Base-by-base conservation (phyloP, 441 rosid species). In the Euphorbia corollata region DNA sequence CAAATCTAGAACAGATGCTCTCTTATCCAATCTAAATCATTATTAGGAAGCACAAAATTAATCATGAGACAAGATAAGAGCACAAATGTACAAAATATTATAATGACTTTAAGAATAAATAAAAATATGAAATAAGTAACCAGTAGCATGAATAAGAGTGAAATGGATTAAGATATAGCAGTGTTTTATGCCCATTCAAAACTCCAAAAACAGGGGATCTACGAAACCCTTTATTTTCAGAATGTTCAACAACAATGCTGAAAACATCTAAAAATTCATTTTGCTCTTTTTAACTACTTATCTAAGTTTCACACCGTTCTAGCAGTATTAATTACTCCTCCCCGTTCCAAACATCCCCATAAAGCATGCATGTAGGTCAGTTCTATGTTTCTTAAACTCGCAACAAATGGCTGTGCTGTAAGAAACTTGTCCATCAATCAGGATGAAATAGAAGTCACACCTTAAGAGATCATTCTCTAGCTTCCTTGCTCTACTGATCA, bases 21-120 rank as follows among this genome's bases (percentile, higher is more conserved):
- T 81, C 74, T 80, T 90, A 67, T 91, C 89, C 81, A 89, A 68
- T 74, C 99, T 94, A 89, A 68, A 61, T 61, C 34, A 65, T 41
- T 45, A 34, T 47, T 32, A 69, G 32, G 48, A 24, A 63, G 13
- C 48, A 72, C 18, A 9, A 43, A 45, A 61, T 58, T 27, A 38
- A 61, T 7, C 20, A 13, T 39, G 61, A 65, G 55, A 23, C 20
- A 38, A 13, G 6, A 48, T 16, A 32, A 39, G 23, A 38, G n/a
- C 15, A 15, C 67, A 56, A 50, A 54, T 22, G 16, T 3, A 59
- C 34, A 39, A 5, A 5, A 16, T 10, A 13, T 41, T 51, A 16
- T 23, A 73, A 36, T 9, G 12, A 48, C 23, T 4, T 8, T 1
- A n/a, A 24, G 51, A 58, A 59, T 23, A 13, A 66, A 6, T 7